A percentile compares a stretch with the other conserved stretches of the same genome.
phyloP scores from a whole-genome alignment of 179 eudicot genomes.

The Carnegiea gigantea region DNA sequence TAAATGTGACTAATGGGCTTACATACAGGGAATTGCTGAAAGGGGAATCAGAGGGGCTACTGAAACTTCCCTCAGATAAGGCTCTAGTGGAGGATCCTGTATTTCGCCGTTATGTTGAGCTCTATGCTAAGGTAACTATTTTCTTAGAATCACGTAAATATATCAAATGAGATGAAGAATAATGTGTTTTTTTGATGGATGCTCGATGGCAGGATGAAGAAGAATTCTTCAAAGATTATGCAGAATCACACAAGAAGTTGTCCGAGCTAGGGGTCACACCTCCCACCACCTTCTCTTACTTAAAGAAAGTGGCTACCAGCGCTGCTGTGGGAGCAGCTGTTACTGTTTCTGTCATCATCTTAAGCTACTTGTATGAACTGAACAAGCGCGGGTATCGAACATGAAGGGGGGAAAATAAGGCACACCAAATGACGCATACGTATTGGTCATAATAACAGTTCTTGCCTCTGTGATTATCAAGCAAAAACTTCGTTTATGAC shows the following conservation, averaged over 20 bases:
- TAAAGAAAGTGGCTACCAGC: conserved; percentile 8
- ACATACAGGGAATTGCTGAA: conserved; percentile 60
- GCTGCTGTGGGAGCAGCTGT: conserved; percentile 41
- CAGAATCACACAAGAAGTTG: conserved; percentile 77
- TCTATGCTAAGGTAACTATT: conserved; percentile 29
- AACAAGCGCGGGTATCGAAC: conserved; percentile 1
- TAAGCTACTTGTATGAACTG: conserved; percentile 40
- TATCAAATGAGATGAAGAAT: background rate
- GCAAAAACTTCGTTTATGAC: too few species aligned
- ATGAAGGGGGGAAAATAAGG: background rate
- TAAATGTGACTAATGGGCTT: background rate
- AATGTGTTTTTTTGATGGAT: background rate
- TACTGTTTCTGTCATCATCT: conserved; percentile 45
- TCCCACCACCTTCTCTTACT: conserved; percentile 13
- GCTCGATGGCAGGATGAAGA: conserved; percentile 32
- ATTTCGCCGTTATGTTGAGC: conserved; percentile 14
- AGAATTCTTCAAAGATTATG: conserved; percentile 77
- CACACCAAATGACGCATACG: background rate
- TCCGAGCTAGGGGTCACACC: conserved; percentile 68
- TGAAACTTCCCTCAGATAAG: conserved; percentile 52
- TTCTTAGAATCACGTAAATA: background rate
- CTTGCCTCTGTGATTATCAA: too few species aligned
- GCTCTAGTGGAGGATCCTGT: conserved; percentile 18
- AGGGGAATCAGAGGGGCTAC: conserved; percentile 48
- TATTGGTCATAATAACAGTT: too few species aligned